Conservation (phyloP, 225 moss, liverwort and hornwort species). For the Pseudisothecium myosuroides region DNA sequence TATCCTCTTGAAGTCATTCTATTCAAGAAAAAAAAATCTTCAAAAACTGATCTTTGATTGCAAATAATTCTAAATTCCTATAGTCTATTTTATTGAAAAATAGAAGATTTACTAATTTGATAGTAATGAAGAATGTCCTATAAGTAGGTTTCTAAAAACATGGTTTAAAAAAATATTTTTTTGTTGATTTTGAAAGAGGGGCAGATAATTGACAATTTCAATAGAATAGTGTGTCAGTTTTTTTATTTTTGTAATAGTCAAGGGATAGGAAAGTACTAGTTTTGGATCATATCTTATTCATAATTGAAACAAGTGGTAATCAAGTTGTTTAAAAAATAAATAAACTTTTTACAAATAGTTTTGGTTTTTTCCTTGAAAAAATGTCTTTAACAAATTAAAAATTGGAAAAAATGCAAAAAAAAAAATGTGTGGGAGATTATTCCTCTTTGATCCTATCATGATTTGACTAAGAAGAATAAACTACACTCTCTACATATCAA, state of each 20-base stretch:
- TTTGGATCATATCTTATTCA: not conserved
- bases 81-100: not conserved
- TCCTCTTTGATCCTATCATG: too few relatives aligned
- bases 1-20: rapidly evolving
- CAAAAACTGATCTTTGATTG: not conserved
- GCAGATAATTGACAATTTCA: not conserved
- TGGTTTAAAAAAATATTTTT: not conserved
- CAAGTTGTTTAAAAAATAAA: not conserved
- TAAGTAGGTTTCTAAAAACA: not conserved
- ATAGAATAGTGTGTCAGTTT: not conserved
- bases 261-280: not conserved
- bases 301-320: not conserved
- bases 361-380: not conserved
- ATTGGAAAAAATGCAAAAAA: not conserved
- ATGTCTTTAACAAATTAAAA: not conserved
- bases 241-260: not conserved
- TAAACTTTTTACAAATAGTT: not conserved
- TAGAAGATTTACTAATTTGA: not conserved
- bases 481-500: not conserved
- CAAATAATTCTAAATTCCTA: not conserved
- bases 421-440: rapidly evolving
- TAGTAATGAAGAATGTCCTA: not conserved
- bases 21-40: not conserved
- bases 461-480: not conserved
- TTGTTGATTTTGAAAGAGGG: not conserved